Conservation (phyloP, 495 filamentous ascomycete genomes). For the Aspergillus ostianus region DNA sequence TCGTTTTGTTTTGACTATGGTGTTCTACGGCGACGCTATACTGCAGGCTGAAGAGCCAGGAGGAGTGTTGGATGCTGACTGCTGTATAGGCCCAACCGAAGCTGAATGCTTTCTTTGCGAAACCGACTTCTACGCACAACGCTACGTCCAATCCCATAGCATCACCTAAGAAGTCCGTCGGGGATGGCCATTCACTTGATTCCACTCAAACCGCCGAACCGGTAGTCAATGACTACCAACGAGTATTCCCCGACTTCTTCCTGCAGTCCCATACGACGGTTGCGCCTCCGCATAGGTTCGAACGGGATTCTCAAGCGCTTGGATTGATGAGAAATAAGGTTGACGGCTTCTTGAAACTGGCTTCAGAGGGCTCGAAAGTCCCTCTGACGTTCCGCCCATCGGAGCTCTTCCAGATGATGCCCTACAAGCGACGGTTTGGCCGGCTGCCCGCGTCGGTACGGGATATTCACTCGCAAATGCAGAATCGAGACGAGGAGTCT, state of each 20-base stretch:
- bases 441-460: constrained; percentile 52
- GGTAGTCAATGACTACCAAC: constrained; percentile 60
- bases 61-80: background rate
- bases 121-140: constrained; percentile 36
- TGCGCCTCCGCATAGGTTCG: constrained; percentile 52
- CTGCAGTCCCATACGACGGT: constrained; percentile 63
- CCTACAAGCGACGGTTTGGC: constrained; percentile 51
- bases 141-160: constrained; percentile 18
- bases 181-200: constrained; percentile 16
- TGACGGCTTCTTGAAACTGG: constrained; percentile 39
- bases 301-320: constrained; percentile 56
- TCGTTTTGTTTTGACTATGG: background rate
- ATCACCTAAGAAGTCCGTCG: constrained; percentile 25
- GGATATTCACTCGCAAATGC: constrained; percentile 62
- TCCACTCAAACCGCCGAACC: constrained; percentile 16
- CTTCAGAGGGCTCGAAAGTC: constrained; percentile 19
- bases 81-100: constrained; percentile 51
- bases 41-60: background rate
- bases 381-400: constrained; percentile 47
- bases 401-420: constrained; percentile 61
- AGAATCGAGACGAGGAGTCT: constrained; percentile 29
- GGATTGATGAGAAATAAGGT: constrained; percentile 44
- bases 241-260: constrained; percentile 75
- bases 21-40: constrained; percentile 9
- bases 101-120: constrained; percentile 62